Conservation (phyloP, 352 stramenopile species). For the Phytophthora pinifolia region DNA sequence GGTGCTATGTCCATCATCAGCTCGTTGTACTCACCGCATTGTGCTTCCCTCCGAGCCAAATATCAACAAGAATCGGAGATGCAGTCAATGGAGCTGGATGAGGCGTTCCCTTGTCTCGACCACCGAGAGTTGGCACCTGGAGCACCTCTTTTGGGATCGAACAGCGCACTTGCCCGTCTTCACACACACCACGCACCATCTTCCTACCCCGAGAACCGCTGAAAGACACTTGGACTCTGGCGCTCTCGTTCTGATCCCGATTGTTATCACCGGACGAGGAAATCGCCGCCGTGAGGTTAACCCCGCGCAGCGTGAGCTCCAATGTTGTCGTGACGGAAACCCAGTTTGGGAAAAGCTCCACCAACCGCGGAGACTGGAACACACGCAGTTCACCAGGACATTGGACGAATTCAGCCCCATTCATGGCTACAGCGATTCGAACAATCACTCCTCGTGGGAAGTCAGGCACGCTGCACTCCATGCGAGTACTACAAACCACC, state of each 20-base stretch:
- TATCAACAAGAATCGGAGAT: constrained; percentile 52
- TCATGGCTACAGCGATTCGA: constrained; percentile 54
- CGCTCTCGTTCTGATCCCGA: constrained; percentile 1
- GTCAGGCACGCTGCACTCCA: constrained; percentile 63
- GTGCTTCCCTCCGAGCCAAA: constrained; percentile 59
- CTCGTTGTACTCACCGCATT: constrained; percentile 36
- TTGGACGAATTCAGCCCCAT: constrained; percentile 62
- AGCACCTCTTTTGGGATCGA: constrained; percentile 36
- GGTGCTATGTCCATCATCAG: background rate
- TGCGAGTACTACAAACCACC: constrained; percentile 43
- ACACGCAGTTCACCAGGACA: constrained; percentile 51
- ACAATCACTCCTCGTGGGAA: constrained; percentile 57
- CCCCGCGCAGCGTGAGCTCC: constrained; percentile 43
- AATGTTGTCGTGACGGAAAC: constrained; percentile 37
- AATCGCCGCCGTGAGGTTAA: constrained; percentile 52
- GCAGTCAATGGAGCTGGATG: background rate
- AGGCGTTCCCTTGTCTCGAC: constrained; percentile 8
- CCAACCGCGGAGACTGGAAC: constrained; percentile 61
- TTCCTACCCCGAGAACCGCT: constrained; percentile 20
- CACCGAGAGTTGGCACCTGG: background rate
- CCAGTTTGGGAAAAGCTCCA: constrained; percentile 55
- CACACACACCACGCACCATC: constrained; percentile 30
- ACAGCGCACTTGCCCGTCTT: constrained; percentile 42
- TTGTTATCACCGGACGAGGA: constrained; percentile 15
- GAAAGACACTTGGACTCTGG: constrained; percentile 50